These are phyloP conservation scores for Phellopilus nigrolimitatus DNA, from an alignment of 1,284 basidiomycete species.

Conservation along the genomic window DNA sequence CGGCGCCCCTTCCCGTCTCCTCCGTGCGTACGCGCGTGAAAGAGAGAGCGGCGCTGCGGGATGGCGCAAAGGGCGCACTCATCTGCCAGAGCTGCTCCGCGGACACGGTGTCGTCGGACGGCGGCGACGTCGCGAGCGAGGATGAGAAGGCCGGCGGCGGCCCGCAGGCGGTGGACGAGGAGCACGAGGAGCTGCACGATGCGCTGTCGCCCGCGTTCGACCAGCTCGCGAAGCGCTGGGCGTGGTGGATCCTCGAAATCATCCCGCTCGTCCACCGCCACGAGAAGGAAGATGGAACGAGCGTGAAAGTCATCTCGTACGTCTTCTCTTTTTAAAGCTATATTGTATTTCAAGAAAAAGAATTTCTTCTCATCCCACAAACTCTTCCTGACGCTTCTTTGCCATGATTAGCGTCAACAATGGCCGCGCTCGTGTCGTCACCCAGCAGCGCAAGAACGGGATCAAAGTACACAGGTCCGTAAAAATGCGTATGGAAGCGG, in stretches of 20 bases:
- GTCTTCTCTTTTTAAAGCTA: neutral
- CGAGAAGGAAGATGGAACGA: constrained; percentile 8
- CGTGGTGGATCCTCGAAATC: constrained; percentile 26
- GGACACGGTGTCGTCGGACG: neutral
- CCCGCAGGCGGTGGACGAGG: neutral
- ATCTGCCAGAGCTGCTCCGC: neutral
- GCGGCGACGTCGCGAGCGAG: neutral
- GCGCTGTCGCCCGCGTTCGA: constrained; percentile 25
- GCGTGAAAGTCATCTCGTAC: constrained; percentile 8
- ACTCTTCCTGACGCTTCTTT: neutral
- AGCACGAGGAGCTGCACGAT: constrained; percentile 24
- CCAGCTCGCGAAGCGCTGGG: constrained; percentile 21
- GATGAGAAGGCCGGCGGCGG: neutral
- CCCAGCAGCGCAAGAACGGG: constrained; percentile 6
- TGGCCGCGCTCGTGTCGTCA: constrained; percentile 8
- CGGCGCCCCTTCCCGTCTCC: constrained; percentile 15
- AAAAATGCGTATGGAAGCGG: constrained; percentile 17
- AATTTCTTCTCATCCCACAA: no score
- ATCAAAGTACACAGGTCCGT: constrained; percentile 16
- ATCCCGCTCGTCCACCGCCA: constrained; percentile 15
- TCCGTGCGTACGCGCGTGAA: neutral
- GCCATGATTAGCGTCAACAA: constrained; percentile 1
- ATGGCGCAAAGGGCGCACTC: neutral
- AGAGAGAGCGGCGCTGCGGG: neutral
- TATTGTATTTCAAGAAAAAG: no score